A percentile compares a stretch with the other conserved stretches of the same genome.
Evolutionary conservation across 2,329 filamentous ascomycete genomes (phyloP).

Genomic region (Whalleya microplaca): DNA sequence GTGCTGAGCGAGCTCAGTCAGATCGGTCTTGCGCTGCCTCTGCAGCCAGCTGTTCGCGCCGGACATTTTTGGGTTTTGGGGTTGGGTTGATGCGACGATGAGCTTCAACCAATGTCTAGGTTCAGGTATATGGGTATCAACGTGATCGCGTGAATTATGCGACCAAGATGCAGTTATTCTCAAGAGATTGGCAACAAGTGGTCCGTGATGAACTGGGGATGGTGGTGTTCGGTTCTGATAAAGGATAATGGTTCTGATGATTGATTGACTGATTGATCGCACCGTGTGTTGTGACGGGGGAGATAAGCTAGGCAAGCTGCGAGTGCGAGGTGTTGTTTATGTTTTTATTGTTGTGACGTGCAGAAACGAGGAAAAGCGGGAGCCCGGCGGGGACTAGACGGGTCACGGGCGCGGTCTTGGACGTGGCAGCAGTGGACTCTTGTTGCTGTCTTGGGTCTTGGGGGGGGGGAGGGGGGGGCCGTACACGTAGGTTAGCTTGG

Average conservation of each 20-base stretch:
- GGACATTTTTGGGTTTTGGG: conserved; percentile 56
- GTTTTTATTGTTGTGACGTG: conserved; percentile 30
- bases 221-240: background rate
- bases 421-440: too few relatives aligned
- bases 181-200: conserved; percentile 21
- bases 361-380: too few relatives aligned
- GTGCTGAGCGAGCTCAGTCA: conserved; percentile 72
- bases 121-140: conserved; percentile 27
- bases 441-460: too few relatives aligned
- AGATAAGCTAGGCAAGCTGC: too few relatives aligned
- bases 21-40: conserved; percentile 80
- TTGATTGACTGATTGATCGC: background rate
- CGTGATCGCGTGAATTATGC: conserved; percentile 38
- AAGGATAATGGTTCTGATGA: background rate
- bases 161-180: conserved; percentile 36
- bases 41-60: conserved; percentile 72
- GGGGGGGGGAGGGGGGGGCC: too few relatives aligned
- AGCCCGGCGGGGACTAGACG: too few relatives aligned
- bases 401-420: too few relatives aligned
- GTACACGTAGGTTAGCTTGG: too few relatives aligned
- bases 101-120: too few relatives aligned
- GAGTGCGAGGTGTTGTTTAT: conserved; percentile 32
- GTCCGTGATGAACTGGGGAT: conserved; percentile 25
- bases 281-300: too few relatives aligned
- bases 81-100: too few relatives aligned